Evolutionary conservation across 192 early-diverging fungal genomes (phyloP).

Genomic region (Coemansia pectinata): DNA sequence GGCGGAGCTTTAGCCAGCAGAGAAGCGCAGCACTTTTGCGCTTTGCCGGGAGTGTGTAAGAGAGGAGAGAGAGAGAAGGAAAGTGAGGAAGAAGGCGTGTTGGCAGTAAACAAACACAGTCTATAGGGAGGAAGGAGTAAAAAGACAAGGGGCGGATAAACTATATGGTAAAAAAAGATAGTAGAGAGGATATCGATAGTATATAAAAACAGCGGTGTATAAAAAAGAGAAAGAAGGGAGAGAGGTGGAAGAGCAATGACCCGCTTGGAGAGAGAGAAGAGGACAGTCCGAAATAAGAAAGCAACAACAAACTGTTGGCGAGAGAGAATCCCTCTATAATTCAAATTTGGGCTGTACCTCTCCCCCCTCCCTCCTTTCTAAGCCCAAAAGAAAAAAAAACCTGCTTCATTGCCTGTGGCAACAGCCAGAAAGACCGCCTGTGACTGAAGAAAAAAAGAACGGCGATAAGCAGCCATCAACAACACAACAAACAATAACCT

Average conservation of each 20-base stretch:
- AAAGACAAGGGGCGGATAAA: slow-evolving; percentile 21
- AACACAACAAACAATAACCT: slow-evolving; percentile 4
- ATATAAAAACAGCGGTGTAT: slow-evolving; percentile 22
- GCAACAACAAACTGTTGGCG: slow-evolving; percentile 6
- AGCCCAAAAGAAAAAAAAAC: slow-evolving; percentile 8
- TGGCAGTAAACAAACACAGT: background rate
- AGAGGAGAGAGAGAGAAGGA: background rate
- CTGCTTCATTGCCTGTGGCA: background rate
- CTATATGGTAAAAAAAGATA: slow-evolving; percentile 20
- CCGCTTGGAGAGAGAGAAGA: background rate
- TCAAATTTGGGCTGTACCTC: slow-evolving; percentile 1
- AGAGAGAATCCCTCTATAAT: slow-evolving; percentile 4
- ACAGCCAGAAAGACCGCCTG: slow-evolving; percentile 5
- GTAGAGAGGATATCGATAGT: slow-evolving; percentile 47
- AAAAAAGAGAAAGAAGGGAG: slow-evolving; percentile 22
- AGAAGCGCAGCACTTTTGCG: background rate
- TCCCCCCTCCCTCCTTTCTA: background rate
- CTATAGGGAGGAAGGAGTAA: background rate
- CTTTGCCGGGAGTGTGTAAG: background rate
- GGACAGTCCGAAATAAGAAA: slow-evolving; percentile 10
- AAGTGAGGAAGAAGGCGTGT: background rate
- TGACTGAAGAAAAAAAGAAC: background rate
- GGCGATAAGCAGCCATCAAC: background rate
- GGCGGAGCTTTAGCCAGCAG: background rate
- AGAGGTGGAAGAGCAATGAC: slow-evolving; percentile 8